Evolutionary conservation across 1,284 basidiomycete genomes (phyloP).

Genomic region (Ustilago xerochloae): DNA sequence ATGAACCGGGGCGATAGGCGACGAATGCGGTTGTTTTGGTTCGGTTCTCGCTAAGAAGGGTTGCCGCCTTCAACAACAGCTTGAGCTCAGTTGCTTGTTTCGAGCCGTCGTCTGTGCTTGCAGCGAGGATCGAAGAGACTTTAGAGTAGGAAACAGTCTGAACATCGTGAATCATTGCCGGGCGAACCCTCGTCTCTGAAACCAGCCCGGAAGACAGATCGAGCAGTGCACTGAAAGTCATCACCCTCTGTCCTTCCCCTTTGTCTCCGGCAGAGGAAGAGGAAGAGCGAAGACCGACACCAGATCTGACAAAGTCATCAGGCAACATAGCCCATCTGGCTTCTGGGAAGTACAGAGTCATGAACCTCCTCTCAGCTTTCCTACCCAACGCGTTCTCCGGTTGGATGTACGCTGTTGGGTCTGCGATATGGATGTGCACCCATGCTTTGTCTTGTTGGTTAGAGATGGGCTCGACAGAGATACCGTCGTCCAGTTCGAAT

Average conservation of each 20-base stretch:
- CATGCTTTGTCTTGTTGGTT: constrained; percentile 72
- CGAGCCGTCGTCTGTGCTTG: neutral
- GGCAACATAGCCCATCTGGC: constrained; percentile 70
- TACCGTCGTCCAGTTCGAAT: constrained; percentile 91
- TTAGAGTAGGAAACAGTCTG: constrained; percentile 77
- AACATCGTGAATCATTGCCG: constrained; percentile 80
- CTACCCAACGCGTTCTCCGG: constrained; percentile 74
- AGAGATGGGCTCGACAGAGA: constrained; percentile 76
- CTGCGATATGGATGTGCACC: constrained; percentile 93
- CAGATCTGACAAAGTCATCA: constrained; percentile 70
- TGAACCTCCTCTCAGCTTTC: constrained; percentile 44
- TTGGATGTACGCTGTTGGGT: constrained; percentile 85
- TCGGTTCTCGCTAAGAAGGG: constrained; percentile 25
- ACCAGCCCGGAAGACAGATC: constrained; percentile 75
- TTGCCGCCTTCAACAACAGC: constrained; percentile 69
- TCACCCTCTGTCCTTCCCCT: constrained; percentile 70
- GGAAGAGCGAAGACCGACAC: constrained; percentile 38
- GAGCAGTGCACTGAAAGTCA: constrained; percentile 86
- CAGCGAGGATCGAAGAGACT: constrained; percentile 70
- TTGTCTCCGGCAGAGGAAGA: constrained; percentile 62
- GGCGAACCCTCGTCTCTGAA: constrained; percentile 77
- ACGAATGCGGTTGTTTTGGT: constrained; percentile 3
- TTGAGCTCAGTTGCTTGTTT: constrained; percentile 66
- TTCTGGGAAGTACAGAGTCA: constrained; percentile 61
- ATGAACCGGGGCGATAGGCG: neutral